Percentiles rank a stretch among this genome's conserved stretches.
phyloP scores from a whole-genome alignment of 2,329 filamentous ascomycete genomes.

The Cladosporium sphaerospermum region DNA sequence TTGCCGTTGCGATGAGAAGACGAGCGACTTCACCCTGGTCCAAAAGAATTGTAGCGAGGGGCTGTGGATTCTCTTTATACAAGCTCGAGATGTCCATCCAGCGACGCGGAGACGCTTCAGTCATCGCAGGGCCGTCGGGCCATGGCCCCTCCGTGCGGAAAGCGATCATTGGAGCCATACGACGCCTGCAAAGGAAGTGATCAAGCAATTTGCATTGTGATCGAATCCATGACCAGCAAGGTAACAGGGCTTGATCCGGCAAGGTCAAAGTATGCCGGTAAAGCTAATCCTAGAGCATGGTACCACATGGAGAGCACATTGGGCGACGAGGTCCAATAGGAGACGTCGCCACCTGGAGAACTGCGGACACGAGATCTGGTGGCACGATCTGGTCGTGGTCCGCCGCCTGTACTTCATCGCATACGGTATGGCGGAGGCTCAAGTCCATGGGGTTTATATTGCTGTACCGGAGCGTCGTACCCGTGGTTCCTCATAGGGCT shows the following conservation, averaged over 20 bases:
- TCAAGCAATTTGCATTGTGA: background rate
- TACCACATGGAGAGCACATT: no score
- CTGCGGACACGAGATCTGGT: no score
- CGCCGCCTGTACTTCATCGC: background rate
- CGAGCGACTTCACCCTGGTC: background rate
- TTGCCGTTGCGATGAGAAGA: background rate
- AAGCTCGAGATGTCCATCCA: background rate
- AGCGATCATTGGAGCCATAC: background rate
- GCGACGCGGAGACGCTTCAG: background rate
- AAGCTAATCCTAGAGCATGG: no score
- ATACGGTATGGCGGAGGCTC: constrained; percentile 1
- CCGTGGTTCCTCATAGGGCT: constrained; percentile 2
- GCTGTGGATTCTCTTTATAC: background rate
- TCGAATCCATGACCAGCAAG: background rate
- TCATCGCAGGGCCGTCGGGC: constrained; percentile 9
- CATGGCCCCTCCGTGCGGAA: constrained; percentile 8
- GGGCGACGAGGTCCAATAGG: no score
- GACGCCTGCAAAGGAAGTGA: background rate
- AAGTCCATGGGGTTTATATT: constrained; percentile 3
- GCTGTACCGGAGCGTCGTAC: constrained; percentile 1
- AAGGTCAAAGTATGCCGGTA: background rate
- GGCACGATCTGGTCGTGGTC: constrained; percentile 1
- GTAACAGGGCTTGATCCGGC: background rate
- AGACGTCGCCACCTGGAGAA: no score
- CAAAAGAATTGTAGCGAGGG: background rate